Evolutionary conservation across 768 basidiomycete species (phyloP), one percentile per base, ranked within the genome.

Genomic region (Auricularia heimuer): DNA sequence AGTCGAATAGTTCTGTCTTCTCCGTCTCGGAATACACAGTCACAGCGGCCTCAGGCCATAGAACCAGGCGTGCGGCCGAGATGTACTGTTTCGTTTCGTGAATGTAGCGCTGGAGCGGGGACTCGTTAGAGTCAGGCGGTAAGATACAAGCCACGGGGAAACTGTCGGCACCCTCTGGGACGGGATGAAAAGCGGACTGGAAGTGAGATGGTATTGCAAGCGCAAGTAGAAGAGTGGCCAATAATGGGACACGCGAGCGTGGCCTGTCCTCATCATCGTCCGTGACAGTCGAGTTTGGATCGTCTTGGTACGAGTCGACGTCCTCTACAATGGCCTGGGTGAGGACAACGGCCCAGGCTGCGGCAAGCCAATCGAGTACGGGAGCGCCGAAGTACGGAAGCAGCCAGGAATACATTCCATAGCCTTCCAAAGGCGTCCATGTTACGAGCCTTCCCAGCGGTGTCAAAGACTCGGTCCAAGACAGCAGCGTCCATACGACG

Each of bases 1-100:
- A 61, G 1, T 73, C 69, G 64, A 93, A 80, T 0, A 81, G 84
- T 3, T 73, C 74, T 21, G 77, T 73, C 65, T 82, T 81, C 63
- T 85, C 87, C 21, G 67, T 68, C 12, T 73, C 73, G 39, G 79
- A 81, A 39, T 78, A 76, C 70, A 94, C 94, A 1, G 77, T 72
- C 0, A 93, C 84, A 0, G 90, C 90, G 4, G 86, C 85, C 73
- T 93, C 91, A 0, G 92, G 90, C 90, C 91, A 93, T 1, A 94
- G 76, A 16, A 91, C 70, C 16, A 94, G 71, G 51, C 81, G 80
- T 0, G 88, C 85, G 3, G 67, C 60, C 4, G 63, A 71, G 7
- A 75, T 77, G 64, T 86, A 69, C n/a, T 70, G 78, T 54, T 69
- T 69, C 3, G 81, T 85, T 72, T 89, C 90, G 0, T 56, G 39